Evolutionary conservation across 2,329 filamentous ascomycete species (phyloP).

Genomic region (Ophiocordyceps polyrhachis-furcata): DNA sequence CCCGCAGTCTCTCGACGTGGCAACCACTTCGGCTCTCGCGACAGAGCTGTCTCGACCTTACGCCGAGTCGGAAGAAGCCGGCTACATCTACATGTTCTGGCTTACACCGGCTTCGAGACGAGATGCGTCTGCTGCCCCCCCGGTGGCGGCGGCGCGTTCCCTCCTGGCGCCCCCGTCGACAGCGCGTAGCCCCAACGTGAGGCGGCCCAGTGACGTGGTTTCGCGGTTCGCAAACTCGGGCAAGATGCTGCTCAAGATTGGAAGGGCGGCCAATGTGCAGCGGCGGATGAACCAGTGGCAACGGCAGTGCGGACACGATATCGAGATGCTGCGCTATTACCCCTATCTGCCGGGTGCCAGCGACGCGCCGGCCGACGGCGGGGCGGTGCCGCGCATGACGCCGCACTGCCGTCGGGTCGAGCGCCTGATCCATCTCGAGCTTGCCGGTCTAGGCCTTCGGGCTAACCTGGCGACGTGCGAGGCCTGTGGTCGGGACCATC

Average conservation of each 20-base stretch:
- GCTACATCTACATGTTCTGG: constrained; percentile 99
- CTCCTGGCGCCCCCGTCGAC: constrained; percentile 33
- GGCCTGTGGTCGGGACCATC: constrained; percentile 67
- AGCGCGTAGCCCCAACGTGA: constrained; percentile 6
- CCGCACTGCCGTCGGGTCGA: constrained; percentile 80
- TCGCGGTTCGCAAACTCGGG: constrained; percentile 27
- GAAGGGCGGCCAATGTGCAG: constrained; percentile 64
- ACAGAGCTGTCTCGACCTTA: constrained; percentile 56
- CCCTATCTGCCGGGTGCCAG: constrained; percentile 46
- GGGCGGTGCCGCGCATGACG: constrained; percentile 42
- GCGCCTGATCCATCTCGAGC: constrained; percentile 74
- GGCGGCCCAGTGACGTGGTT: constrained; percentile 36
- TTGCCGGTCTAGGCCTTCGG: constrained; percentile 42
- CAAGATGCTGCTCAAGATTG: constrained; percentile 51
- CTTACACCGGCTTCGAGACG: constrained; percentile 47
- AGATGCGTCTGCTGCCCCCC: constrained; percentile 26
- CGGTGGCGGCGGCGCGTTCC: constrained; percentile 39
- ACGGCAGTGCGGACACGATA: constrained; percentile 74
- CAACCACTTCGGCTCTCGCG: constrained; percentile 51
- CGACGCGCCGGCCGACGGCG: constrained; percentile 8
- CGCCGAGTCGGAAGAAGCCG: constrained; percentile 52
- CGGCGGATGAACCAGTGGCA: constrained; percentile 84
- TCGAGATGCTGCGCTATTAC: constrained; percentile 81
- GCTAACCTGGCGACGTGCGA: constrained; percentile 41
- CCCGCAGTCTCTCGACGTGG: constrained; percentile 44